Evolutionary conservation across 371 early-diverging fungal genomes (phyloP), one percentile per base, ranked within the genome.

Genomic region (Mucor sp.): DNA sequence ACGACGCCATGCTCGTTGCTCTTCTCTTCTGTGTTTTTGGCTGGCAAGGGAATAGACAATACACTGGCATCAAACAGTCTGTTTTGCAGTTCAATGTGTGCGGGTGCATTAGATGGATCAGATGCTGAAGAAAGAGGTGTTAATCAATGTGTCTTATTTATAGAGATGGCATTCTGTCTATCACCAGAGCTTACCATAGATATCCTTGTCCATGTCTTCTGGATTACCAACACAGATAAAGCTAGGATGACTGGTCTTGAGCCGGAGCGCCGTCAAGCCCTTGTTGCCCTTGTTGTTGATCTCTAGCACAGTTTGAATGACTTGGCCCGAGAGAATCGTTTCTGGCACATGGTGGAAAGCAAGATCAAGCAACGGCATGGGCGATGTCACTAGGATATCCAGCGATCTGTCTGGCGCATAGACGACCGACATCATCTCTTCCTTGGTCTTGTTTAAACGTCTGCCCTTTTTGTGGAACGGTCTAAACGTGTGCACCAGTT

Each of bases 351-450:
- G 63, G 32, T 91, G 91, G 61, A 96, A 90, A 0, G 82, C 67
- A 1, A 95, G 85, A 60, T 94, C 92, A 32, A 96, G 74, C 25
- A 94, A 79, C 11, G 98, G 97, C 90, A 95, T 90, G 3, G 91
- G 90, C 0, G 91, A 86, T 0, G 92, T 90, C 5, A 96, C 93
- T 8, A 85, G 61, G n/a, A 97, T 79, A 47, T 86, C 87, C 19
- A 95, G 77, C 14, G 90, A 82, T 37, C 85, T 75, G 55, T 94
- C 94, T 3, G 83, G 82, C n/a, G 89, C 88, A 74, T 94, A 93
- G 4, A 79, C 67, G 21, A 72, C 69, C 0, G 76, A 77, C 67
- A 77, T 77, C 60, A 80, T 83, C 58, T 91, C 89, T 67, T 87
- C 91, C 60, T 80, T 86, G 27, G 93, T 91, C 25, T 84, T 85